Evolutionary conservation across 805 yeast genomes (phyloP).

Genomic region (Ogataea philodendri): DNA sequence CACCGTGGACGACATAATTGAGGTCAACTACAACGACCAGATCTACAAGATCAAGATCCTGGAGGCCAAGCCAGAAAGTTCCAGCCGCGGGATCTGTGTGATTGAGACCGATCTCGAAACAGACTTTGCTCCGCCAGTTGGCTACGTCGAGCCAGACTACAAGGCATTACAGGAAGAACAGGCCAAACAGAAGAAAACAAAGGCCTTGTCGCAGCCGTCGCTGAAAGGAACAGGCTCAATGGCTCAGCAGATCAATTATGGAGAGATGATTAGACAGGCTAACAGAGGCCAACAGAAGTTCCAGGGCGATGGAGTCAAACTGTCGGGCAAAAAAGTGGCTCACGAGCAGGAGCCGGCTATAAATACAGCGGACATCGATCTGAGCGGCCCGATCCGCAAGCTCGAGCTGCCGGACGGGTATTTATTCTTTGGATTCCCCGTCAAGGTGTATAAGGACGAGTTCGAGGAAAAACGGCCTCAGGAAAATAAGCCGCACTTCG

Average conservation of each 20-base stretch:
- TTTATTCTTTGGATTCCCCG: slow-evolving; percentile 91
- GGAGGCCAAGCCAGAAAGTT: slow-evolving; percentile 78
- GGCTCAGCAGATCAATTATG: slow-evolving; percentile 72
- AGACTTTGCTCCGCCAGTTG: slow-evolving; percentile 98
- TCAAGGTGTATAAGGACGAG: slow-evolving; percentile 46
- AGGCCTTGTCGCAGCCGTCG: slow-evolving; percentile 37
- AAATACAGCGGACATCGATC: slow-evolving; percentile 35
- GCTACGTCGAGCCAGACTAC: slow-evolving; percentile 90
- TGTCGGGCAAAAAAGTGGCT: slow-evolving; percentile 56
- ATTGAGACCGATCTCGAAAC: slow-evolving; percentile 96
- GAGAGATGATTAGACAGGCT: slow-evolving; percentile 50
- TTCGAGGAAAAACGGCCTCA: slow-evolving; percentile 32
- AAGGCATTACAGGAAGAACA: slow-evolving; percentile 41
- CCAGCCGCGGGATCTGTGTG: slow-evolving; percentile 75
- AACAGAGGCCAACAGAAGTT: slow-evolving; percentile 37
- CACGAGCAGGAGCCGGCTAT: slow-evolving; percentile 16
- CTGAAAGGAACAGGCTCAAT: slow-evolving; percentile 55
- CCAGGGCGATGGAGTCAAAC: slow-evolving; percentile 64
- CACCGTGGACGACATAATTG: slow-evolving; percentile 80
- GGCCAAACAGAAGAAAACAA: slow-evolving; percentile 34
- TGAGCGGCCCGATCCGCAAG: slow-evolving; percentile 67
- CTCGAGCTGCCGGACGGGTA: slow-evolving; percentile 78
- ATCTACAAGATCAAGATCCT: slow-evolving; percentile 77
- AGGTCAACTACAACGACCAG: slow-evolving; percentile 77
- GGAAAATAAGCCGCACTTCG: slow-evolving; percentile 34